Percentiles rank a stretch among this genome's conserved stretches.
Conservation (phyloP, 192 early-diverging fungal species). For the Umbelopsis vinacea region DNA sequence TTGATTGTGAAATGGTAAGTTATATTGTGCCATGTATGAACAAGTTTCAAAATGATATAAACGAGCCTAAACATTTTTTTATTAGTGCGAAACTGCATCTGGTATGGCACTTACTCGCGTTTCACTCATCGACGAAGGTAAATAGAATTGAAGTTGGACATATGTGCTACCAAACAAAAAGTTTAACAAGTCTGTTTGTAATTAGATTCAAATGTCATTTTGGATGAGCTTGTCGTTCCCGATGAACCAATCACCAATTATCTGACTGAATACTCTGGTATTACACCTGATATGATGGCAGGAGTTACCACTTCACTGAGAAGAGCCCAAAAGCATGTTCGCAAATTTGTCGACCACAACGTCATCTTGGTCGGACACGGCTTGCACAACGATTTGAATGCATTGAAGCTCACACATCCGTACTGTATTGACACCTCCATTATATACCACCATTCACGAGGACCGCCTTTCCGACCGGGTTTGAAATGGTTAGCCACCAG, state of each 20-base stretch:
- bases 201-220: conserved; percentile 38
- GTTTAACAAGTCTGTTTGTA: not conserved
- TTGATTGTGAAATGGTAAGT: conserved; percentile 69
- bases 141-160: not conserved
- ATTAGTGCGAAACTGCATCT: conserved; percentile 2
- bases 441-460: conserved; percentile 57
- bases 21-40: not conserved
- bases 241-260: conserved; percentile 58
- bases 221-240: conserved; percentile 58
- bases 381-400: conserved; percentile 73
- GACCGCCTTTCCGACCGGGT: conserved; percentile 53
- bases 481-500: conserved; percentile 56
- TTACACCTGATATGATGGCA: conserved; percentile 50
- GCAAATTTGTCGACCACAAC: conserved; percentile 46
- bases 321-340: conserved; percentile 52
- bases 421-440: conserved; percentile 69
- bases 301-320: conserved; percentile 43
- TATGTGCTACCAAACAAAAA: not conserved
- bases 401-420: conserved; percentile 61
- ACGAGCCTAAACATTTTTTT: not conserved
- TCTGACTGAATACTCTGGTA: conserved; percentile 60
- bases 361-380: conserved; percentile 59
- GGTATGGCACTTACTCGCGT: conserved; percentile 58
- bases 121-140: conserved; percentile 49
- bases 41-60: not conserved